phyloP scores from a whole-genome alignment of 2,329 filamentous ascomycete genomes.

The Colletotrichum liriopes region DNA sequence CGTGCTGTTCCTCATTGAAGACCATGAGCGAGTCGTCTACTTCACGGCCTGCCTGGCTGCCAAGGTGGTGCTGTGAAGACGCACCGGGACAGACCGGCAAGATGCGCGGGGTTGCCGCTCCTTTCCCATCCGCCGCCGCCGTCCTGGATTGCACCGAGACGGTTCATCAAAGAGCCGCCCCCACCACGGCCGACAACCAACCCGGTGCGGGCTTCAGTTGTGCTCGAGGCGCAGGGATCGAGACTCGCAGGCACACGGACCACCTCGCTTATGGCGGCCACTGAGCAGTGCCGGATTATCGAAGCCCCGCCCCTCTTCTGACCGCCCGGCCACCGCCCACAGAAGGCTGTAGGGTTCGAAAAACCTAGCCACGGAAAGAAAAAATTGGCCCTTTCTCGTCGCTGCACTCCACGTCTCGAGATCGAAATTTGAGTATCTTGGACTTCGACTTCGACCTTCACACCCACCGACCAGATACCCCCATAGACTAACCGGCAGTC shows the following conservation, averaged over 20 bases:
- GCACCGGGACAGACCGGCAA: neutral
- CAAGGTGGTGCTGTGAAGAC: neutral
- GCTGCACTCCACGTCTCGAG: constrained; percentile 31
- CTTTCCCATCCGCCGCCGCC: neutral
- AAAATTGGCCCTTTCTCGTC: constrained; percentile 1
- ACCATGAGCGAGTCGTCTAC: neutral
- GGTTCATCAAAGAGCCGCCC: neutral
- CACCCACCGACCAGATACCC: constrained; percentile 43
- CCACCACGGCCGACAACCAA: neutral
- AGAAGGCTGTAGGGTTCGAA: constrained; percentile 31
- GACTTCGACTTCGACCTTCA: constrained; percentile 31
- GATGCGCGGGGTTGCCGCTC: neutral
- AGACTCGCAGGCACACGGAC: neutral
- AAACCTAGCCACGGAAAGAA: constrained; percentile 35
- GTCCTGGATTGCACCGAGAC: neutral
- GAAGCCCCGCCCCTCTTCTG: constrained; percentile 19
- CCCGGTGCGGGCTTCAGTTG: neutral
- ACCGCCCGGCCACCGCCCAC: neutral
- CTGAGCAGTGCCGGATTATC: constrained; percentile 20
- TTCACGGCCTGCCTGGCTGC: too few species aligned
- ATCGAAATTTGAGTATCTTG: constrained; percentile 3
- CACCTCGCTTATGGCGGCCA: constrained; percentile 25
- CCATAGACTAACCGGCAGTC: constrained; percentile 44
- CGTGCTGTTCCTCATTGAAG: neutral
- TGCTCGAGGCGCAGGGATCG: neutral